A percentile compares a stretch with the other conserved stretches of the same genome.
Conservation (phyloP, 306 rosid species). For the Ceratonia siliqua region DNA sequence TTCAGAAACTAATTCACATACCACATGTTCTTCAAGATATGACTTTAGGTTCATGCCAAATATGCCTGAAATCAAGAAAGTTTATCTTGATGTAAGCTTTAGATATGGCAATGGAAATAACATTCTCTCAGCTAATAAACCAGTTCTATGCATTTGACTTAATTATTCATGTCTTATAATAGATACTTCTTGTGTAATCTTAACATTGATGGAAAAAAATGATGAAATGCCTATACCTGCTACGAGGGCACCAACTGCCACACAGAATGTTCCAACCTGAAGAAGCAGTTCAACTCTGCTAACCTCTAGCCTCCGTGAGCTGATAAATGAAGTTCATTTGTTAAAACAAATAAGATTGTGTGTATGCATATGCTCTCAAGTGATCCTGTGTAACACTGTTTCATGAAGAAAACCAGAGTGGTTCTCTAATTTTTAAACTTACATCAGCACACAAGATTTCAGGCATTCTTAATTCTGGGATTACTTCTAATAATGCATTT, state of each 20-base stretch:
- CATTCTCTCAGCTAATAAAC: constrained; percentile 21
- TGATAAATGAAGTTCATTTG: constrained; percentile 43
- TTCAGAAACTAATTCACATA: constrained; percentile 45
- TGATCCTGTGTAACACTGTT: background rate
- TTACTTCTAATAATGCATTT: background rate
- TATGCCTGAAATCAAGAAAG: constrained; percentile 66
- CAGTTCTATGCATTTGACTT: constrained; percentile 7
- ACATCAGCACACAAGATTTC: constrained; percentile 12
- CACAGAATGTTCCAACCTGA: constrained; percentile 97
- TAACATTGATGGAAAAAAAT: background rate
- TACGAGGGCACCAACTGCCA: constrained; percentile 86
- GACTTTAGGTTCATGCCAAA: constrained; percentile 99
- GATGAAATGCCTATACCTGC: constrained; percentile 56
- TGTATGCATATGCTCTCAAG: constrained; percentile 10
- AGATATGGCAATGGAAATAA: constrained; percentile 13
- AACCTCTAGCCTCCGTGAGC: constrained; percentile 97
- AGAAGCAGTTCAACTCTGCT: constrained; percentile 97
- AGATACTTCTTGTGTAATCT: background rate
- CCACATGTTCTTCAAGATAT: constrained; percentile 94
- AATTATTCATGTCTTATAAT: background rate
- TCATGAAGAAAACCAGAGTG: background rate
- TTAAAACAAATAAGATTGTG: constrained; percentile 2
- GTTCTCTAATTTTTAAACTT: constrained; percentile 4
- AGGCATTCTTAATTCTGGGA: constrained; percentile 28
- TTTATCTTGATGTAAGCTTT: constrained; percentile 23